These are phyloP conservation scores for Rhipidocladum racemiflorum DNA, from an alignment of 176 grass and related monocot genomes.

Conservation along the genomic window DNA sequence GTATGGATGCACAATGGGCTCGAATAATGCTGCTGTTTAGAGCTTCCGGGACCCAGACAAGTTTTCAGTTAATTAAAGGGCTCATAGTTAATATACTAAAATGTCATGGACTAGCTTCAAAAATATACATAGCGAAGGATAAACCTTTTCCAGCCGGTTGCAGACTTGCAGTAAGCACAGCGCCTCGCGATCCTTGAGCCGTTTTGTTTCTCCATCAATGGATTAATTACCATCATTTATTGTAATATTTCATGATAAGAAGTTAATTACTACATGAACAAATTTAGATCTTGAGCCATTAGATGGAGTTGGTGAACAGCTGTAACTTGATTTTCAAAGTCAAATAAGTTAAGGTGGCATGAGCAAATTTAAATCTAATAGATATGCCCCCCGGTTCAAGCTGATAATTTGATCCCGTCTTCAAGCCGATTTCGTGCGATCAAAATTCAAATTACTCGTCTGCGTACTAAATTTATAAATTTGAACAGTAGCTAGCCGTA, in stretches of 20 bases:
- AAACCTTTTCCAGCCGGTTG: background rate
- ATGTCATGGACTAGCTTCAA: background rate
- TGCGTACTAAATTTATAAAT: background rate
- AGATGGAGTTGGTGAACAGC: too few relatives aligned
- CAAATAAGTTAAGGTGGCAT: too few relatives aligned
- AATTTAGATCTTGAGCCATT: too few relatives aligned
- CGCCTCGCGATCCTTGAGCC: too few relatives aligned
- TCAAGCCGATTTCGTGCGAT: too few relatives aligned
- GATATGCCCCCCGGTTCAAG: background rate
- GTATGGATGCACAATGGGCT: background rate
- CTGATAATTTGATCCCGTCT: background rate
- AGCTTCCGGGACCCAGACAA: background rate
- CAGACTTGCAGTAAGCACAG: too few relatives aligned
- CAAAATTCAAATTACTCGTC: background rate
- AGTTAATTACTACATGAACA: too few relatives aligned
- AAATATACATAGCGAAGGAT: background rate
- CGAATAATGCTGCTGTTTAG: background rate
- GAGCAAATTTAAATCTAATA: too few relatives aligned
- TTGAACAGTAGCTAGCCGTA: background rate
- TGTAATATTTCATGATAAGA: too few relatives aligned
- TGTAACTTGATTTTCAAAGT: too few relatives aligned
- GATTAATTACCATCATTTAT: too few relatives aligned
- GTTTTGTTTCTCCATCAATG: too few relatives aligned
- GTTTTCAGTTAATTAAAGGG: background rate
- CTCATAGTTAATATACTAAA: background rate